These are phyloP conservation scores for Austroboletus niveus DNA, from an alignment of 1,284 basidiomycete genomes.

Conservation along the genomic window DNA sequence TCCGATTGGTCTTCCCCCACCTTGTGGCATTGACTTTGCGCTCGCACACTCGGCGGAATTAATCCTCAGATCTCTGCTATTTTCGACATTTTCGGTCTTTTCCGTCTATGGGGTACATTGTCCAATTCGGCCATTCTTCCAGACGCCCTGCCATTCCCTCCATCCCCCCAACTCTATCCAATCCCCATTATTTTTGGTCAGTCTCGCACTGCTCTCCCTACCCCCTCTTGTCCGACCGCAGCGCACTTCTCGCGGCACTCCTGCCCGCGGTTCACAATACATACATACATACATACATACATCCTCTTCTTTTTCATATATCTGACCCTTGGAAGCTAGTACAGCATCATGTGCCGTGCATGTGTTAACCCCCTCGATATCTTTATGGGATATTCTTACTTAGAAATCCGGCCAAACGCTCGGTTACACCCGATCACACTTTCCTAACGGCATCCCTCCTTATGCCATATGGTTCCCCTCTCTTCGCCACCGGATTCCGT, in stretches of 20 bases:
- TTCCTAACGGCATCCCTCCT: conserved; percentile 32
- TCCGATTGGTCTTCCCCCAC: conserved; percentile 29
- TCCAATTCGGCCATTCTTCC: conserved; percentile 23
- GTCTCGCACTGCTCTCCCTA: background rate
- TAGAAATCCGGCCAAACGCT: conserved; percentile 10
- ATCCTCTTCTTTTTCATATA: conserved; percentile 17
- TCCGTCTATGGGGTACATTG: conserved; percentile 35
- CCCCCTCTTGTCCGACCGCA: background rate
- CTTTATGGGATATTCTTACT: conserved; percentile 21
- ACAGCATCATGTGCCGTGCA: conserved; percentile 19
- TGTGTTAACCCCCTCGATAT: conserved; percentile 12
- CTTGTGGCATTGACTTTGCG: conserved; percentile 31
- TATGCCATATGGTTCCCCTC: conserved; percentile 35
- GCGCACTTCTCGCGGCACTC: background rate
- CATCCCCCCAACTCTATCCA: conserved; percentile 2
- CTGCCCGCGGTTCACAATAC: conserved; percentile 11
- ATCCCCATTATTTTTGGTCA: conserved; percentile 9
- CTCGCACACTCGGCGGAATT: conserved; percentile 34
- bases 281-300: background rate
- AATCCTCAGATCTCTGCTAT: conserved; percentile 29
- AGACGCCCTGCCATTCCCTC: conserved; percentile 9
- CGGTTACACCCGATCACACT: conserved; percentile 27
- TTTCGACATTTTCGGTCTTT: conserved; percentile 27
- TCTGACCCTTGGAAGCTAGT: conserved; percentile 22
- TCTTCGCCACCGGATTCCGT: conserved; percentile 35